These are phyloP conservation scores for Cinnamomum chago DNA, from an alignment of 164 flowering plant species.

Conservation along the genomic window DNA sequence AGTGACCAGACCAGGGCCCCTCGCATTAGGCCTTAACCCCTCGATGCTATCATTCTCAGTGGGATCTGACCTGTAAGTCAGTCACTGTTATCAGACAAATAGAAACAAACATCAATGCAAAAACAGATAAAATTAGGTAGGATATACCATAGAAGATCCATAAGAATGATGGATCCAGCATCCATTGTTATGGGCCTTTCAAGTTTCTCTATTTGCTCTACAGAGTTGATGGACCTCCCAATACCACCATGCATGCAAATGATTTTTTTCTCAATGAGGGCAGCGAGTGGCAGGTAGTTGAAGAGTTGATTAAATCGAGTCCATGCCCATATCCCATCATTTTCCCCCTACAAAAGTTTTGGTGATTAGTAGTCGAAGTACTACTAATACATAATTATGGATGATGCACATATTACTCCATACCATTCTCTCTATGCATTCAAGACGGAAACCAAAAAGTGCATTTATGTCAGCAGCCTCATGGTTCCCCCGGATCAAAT, in stretches of 20 bases:
- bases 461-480: slow-evolving; percentile 93
- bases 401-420: neutral
- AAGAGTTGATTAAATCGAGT: slow-evolving; percentile 95
- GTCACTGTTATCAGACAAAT: slow-evolving; percentile 3
- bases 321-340: slow-evolving; percentile 99
- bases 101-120: neutral
- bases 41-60: slow-evolving; percentile 97
- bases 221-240: slow-evolving; percentile 88
- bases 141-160: slow-evolving; percentile 88
- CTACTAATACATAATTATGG: slow-evolving; percentile 2
- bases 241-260: slow-evolving; percentile 99
- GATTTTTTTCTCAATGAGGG: slow-evolving; percentile 95
- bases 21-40: slow-evolving; percentile 97
- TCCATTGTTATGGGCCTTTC: slow-evolving; percentile 99
- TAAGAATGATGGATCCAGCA: slow-evolving; percentile 85
- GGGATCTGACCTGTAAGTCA: slow-evolving; percentile 88
- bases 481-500: slow-evolving; percentile 71
- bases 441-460: slow-evolving; percentile 43
- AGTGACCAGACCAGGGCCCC: slow-evolving; percentile 96
- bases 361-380: neutral
- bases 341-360: slow-evolving; percentile 68
- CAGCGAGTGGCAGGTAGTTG: slow-evolving; percentile 94
- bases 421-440: slow-evolving; percentile 74
- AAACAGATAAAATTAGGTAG: neutral
- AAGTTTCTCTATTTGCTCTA: slow-evolving; percentile 97